Conservation (phyloP, 2,329 filamentous ascomycete genomes). For the Aspergillus tubingensis region DNA sequence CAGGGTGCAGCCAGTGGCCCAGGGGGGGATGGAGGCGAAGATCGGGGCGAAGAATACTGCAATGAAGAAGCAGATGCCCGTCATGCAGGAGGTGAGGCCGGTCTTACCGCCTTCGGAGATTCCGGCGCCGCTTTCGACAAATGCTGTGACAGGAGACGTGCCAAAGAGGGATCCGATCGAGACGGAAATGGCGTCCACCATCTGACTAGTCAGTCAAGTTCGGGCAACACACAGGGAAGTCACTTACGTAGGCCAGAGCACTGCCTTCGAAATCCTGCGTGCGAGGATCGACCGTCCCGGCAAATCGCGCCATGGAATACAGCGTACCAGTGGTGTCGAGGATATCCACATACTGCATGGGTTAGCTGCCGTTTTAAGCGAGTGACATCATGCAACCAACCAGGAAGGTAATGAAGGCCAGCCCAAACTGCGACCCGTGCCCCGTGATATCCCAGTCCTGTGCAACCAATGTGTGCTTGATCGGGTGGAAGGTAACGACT, state of each 20-base stretch:
- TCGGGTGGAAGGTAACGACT: conserved; percentile 81
- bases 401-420: conserved; percentile 84
- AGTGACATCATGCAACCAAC: conserved; percentile 12
- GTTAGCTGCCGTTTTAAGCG: background rate
- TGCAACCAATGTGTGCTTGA: conserved; percentile 67
- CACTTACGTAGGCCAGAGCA: conserved; percentile 69
- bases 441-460: conserved; percentile 72
- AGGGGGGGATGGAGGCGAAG: conserved; percentile 84
- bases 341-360: conserved; percentile 72
- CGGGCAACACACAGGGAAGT: background rate
- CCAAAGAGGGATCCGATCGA: conserved; percentile 79
- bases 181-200: conserved; percentile 77
- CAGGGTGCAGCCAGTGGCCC: conserved; percentile 86
- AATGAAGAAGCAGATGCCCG: conserved; percentile 82
- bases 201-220: conserved; percentile 31
- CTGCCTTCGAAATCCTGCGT: conserved; percentile 88
- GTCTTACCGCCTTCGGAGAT: conserved; percentile 86
- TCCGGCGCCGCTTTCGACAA: conserved; percentile 85
- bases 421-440: conserved; percentile 73
- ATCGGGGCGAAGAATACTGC: conserved; percentile 88
- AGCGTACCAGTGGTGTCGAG: conserved; percentile 83
- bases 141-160: conserved; percentile 78
- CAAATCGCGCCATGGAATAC: conserved; percentile 87
- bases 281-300: conserved; percentile 74
- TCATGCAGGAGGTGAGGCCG: conserved; percentile 76